These are phyloP conservation scores for Cymodocea nodosa DNA, from an alignment of 116 monocot species.

Conservation along the genomic window DNA sequence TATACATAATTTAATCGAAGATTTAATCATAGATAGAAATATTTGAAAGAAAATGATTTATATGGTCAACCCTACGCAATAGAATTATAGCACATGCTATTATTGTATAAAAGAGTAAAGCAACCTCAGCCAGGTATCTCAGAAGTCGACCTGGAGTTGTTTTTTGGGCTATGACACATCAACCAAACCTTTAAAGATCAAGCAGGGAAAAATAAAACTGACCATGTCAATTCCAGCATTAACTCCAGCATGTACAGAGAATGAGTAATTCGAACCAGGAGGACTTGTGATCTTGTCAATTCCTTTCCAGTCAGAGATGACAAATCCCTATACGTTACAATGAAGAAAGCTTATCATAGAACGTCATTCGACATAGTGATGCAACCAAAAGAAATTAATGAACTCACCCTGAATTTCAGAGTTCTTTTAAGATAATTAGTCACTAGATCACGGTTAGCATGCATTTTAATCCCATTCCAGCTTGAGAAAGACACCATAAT, in stretches of 20 bases:
- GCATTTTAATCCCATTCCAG: slow-evolving; percentile 34
- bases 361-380: neutral
- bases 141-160: too few relatives aligned
- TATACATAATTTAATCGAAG: too few relatives aligned
- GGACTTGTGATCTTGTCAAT: slow-evolving; percentile 12
- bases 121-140: too few relatives aligned
- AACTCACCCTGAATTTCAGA: slow-evolving; percentile 14
- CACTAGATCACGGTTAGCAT: slow-evolving; percentile 12
- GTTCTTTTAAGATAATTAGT: slow-evolving; percentile 15
- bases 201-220: neutral
- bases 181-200: too few relatives aligned
- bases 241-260: slow-evolving; percentile 12
- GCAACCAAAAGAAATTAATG: neutral
- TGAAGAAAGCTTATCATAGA: neutral
- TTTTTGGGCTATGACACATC: too few relatives aligned
- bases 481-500: slow-evolving; percentile 25
- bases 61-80: too few relatives aligned
- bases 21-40: too few relatives aligned
- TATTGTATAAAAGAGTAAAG: too few relatives aligned
- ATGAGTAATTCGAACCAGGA: slow-evolving; percentile 6
- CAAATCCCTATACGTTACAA: slow-evolving; percentile 7
- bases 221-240: slow-evolving; percentile 22
- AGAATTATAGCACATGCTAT: too few relatives aligned
- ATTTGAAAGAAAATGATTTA: too few relatives aligned
- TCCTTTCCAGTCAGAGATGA: slow-evolving; percentile 19